Percentiles rank a stretch among this genome's conserved stretches.
Conservation (phyloP, 164 flowering plant genomes). For the Liriodendron chinense region DNA sequence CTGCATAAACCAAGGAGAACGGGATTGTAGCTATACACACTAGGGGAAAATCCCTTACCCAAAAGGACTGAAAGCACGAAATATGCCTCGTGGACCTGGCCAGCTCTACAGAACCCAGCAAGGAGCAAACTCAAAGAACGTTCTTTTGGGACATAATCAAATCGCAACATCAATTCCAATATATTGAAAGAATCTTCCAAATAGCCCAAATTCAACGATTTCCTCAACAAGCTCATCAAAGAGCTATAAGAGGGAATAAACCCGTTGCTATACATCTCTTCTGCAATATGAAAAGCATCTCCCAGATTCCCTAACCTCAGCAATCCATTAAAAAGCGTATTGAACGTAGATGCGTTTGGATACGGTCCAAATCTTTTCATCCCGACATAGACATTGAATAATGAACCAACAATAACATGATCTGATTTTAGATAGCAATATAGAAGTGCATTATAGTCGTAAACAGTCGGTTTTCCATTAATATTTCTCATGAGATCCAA, state of each 20-base stretch:
- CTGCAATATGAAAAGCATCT: conserved; percentile 21
- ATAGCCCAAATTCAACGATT: conserved; percentile 16
- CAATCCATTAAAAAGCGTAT: conserved; percentile 39
- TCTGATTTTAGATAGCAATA: conserved; percentile 31
- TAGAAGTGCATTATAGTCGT: conserved; percentile 46
- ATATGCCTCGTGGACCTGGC: conserved; percentile 33
- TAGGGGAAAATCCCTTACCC: conserved; percentile 23
- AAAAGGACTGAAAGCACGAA: conserved; percentile 26
- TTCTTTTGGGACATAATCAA: conserved; percentile 28
- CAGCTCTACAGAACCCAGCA: conserved; percentile 21
- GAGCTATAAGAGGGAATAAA: conserved; percentile 37
- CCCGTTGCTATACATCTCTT: conserved; percentile 40
- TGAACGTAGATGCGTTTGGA: conserved; percentile 43
- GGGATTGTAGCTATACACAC: conserved; percentile 28
- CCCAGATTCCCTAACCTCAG: conserved; percentile 19
- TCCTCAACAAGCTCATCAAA: conserved; percentile 31
- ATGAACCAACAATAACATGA: conserved; percentile 16
- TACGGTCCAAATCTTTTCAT: conserved; percentile 41
- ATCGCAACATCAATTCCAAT: conserved; percentile 41
- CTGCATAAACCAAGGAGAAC: conserved; percentile 51
- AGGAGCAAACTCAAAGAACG: conserved; percentile 23
- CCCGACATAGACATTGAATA: conserved; percentile 23
- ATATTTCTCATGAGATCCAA: conserved; percentile 32
- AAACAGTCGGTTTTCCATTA: conserved; percentile 35
- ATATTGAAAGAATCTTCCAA: conserved; percentile 22